phyloP scores from a whole-genome alignment of 345 rosid genomes.

The Eucalyptus rudis region DNA sequence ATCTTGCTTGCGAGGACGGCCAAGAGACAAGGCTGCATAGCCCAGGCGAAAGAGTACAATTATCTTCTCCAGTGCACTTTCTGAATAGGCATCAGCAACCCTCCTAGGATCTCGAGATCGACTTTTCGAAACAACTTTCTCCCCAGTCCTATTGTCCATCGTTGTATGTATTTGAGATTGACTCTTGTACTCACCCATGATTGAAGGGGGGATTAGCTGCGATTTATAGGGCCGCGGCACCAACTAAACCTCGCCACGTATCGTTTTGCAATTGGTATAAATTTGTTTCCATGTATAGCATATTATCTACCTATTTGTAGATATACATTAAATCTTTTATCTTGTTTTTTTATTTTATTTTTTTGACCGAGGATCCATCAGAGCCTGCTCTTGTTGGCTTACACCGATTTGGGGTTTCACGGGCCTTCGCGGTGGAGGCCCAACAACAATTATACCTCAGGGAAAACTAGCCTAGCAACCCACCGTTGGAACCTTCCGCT shows the following conservation, averaged over 20 bases:
- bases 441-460: too few relatives aligned
- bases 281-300: not conserved
- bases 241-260: not conserved
- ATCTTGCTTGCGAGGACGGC: not conserved
- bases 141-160: not conserved
- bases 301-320: not conserved
- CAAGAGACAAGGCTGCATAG: not conserved
- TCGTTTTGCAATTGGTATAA: not conserved
- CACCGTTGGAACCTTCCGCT: fast-evolving
- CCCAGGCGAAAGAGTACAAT: not conserved
- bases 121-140: not conserved
- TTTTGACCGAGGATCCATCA: too few relatives aligned
- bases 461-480: too few relatives aligned
- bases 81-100: not conserved
- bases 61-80: not conserved
- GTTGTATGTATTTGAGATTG: not conserved
- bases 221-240: not conserved
- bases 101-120: not conserved
- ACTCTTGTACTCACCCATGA: not conserved
- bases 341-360: too few relatives aligned
- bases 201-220: not conserved
- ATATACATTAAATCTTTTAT: too few relatives aligned
- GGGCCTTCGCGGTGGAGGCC: too few relatives aligned
- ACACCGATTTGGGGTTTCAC: too few relatives aligned
- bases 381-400: too few relatives aligned